These are phyloP conservation scores for Allium sativum DNA, from an alignment of 106 monocot species.

Conservation along the genomic window DNA sequence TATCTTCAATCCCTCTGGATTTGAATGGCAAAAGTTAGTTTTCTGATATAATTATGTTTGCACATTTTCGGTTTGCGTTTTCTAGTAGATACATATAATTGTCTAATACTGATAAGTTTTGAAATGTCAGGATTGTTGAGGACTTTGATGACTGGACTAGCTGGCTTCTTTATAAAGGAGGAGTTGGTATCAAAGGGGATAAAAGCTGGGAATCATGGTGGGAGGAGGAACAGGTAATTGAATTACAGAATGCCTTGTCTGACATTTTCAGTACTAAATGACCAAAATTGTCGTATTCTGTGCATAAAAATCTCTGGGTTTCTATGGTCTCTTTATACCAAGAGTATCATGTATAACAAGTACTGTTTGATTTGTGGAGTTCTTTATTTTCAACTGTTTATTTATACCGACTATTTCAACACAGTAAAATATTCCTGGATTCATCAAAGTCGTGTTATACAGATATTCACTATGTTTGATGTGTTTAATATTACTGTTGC, in stretches of 20 bases:
- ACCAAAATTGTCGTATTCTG: too few species aligned
- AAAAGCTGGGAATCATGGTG: conserved; percentile 99
- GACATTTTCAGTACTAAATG: background rate
- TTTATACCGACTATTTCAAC: too few species aligned
- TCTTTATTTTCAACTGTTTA: too few species aligned
- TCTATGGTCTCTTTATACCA: too few species aligned
- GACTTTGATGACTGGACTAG: conserved; percentile 94
- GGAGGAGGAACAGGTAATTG: conserved; percentile 84
- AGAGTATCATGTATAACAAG: too few species aligned
- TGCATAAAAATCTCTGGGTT: too few species aligned
- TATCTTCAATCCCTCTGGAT: conserved; percentile 95
- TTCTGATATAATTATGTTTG: background rate
- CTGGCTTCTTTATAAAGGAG: conserved; percentile 93
- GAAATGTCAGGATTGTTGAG: conserved; percentile 62
- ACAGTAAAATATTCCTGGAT: too few species aligned
- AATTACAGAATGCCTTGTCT: background rate
- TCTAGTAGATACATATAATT: background rate
- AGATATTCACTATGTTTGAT: too few species aligned
- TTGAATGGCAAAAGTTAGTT: conserved; percentile 97
- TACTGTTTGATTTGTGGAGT: too few species aligned
- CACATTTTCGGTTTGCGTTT: background rate
- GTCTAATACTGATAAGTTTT: conserved; percentile 1
- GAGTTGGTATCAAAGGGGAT: conserved; percentile 82
- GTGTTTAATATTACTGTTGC: too few species aligned
- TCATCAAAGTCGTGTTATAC: too few species aligned